Conservation (phyloP, 371 early-diverging fungal genomes). For the Actinomortierella wolfii region DNA sequence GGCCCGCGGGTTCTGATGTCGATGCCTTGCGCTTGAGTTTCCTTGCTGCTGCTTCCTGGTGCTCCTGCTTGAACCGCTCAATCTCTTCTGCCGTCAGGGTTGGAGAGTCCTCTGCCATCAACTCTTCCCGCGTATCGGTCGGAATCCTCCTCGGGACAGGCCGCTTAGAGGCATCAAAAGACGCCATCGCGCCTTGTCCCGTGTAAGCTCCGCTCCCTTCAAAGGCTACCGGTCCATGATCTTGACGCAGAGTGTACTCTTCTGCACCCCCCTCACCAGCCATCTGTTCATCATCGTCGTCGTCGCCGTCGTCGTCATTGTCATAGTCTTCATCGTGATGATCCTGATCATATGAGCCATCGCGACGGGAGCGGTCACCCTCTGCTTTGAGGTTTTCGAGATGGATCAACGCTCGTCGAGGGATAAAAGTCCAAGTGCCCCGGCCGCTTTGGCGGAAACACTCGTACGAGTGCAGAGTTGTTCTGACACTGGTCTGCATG, state of each 20-base stretch:
- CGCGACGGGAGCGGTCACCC: constrained; percentile 17
- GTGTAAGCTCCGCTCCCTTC: no score
- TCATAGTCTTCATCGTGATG: constrained; percentile 12
- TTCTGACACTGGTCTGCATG: constrained; percentile 47
- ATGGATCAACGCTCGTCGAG: constrained; percentile 39
- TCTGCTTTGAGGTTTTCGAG: constrained; percentile 43
- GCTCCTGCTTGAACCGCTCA: constrained; percentile 44
- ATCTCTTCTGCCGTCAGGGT: constrained; percentile 41
- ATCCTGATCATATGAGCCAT: constrained; percentile 19
- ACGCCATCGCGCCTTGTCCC: no score
- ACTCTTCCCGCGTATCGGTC: constrained; percentile 18
- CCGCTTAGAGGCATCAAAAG: no score
- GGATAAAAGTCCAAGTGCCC: constrained; percentile 48
- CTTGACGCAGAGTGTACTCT: no score
- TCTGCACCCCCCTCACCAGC: constrained; percentile 1
- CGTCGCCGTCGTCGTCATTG: constrained; percentile 12
- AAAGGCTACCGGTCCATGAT: no score
- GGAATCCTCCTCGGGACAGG: constrained; percentile 13
- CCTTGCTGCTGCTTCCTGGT: constrained; percentile 27
- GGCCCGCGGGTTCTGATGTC: constrained; percentile 19
- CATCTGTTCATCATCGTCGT: constrained; percentile 15
- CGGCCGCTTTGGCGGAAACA: constrained; percentile 47
- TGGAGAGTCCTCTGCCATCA: constrained; percentile 38
- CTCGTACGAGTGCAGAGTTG: constrained; percentile 39
- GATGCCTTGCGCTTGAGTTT: constrained; percentile 43